A percentile compares a stretch with the other conserved stretches of the same genome.
Conservation (phyloP, 805 yeast species). For the Candida alai region DNA sequence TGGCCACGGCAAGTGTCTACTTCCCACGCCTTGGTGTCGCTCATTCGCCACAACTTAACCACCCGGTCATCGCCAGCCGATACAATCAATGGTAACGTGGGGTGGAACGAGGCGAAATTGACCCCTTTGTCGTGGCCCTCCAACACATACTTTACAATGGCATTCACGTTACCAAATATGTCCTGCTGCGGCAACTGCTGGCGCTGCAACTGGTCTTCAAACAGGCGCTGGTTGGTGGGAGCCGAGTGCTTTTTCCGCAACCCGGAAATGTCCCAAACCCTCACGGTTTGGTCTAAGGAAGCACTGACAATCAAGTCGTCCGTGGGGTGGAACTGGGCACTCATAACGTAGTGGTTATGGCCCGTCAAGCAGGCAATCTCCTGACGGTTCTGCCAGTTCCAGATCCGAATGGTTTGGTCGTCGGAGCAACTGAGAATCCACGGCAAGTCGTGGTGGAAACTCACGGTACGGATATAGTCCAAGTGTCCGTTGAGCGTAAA, state of each 20-base stretch:
- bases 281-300: slow-evolving; percentile 95
- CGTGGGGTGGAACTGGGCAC: slow-evolving; percentile 94
- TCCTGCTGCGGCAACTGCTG: slow-evolving; percentile 82
- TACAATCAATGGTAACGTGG: slow-evolving; percentile 89
- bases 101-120: slow-evolving; percentile 98
- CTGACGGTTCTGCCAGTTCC: slow-evolving; percentile 99
- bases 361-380: slow-evolving; percentile 97
- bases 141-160: slow-evolving; percentile 88
- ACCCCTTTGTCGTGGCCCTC: slow-evolving; percentile 99
- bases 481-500: slow-evolving; percentile 91
- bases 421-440: slow-evolving; percentile 96
- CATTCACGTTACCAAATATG: slow-evolving; percentile 90
- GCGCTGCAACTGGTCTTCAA: slow-evolving; percentile 51
- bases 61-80: slow-evolving; percentile 96
- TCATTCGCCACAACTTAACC: slow-evolving; percentile 95
- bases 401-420: slow-evolving; percentile 96
- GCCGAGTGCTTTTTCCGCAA: slow-evolving; percentile 94
- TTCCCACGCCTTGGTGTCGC: slow-evolving; percentile 98
- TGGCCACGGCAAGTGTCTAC: slow-evolving; percentile 98
- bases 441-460: slow-evolving; percentile 92
- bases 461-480: slow-evolving; percentile 92
- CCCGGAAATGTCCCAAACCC: slow-evolving; percentile 98
- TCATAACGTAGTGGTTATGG: slow-evolving; percentile 97
- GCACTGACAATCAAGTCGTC: slow-evolving; percentile 95
- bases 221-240: slow-evolving; percentile 44